Base-by-base conservation (phyloP, 352 stramenopile species). In the Pythium grandisporangium region DNA sequence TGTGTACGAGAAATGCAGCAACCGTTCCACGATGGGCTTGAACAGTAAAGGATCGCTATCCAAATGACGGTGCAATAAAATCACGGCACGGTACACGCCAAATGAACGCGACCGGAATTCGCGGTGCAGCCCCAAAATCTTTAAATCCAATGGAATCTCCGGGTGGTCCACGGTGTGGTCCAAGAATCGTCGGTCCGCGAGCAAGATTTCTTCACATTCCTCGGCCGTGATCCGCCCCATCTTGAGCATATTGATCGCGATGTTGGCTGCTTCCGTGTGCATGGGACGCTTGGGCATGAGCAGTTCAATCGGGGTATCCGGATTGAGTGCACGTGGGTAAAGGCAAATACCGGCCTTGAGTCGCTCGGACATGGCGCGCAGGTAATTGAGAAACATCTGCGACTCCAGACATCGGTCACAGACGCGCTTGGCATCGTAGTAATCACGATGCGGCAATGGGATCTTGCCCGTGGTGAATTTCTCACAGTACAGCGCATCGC, bases 241-340 rank as follows among this genome's bases (percentile, higher is more conserved):
- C 47, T 93, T 90, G 32, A 93, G 66, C 48, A 93, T 63, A 32
- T 93, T 68, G 33, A 92, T 91, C n/a, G 83, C 83, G 50, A 91
- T 91, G 27, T 85, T 84, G 4, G 77, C 80, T 1, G 78, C 80
- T 45, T 83, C 69, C 0, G 80, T 90, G 50, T 93, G 74, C 33
- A 80, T 56, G 36, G 72, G 77, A 5, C 81, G 71, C 53, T 86
- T 84, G n/a, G 75, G 76, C 76, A 89, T 91, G 44, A 95, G 83
- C 39, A 94, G 55, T 45, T 94, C 83, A 46, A 90, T 88, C 11
- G 78, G 78, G 14, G 78, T 85, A 24, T 88, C 72, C 7, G 77
- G 68, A 20, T 93, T 88, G 33, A 95, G 42, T n/a, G 75, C 66
- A 40, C 84, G 81, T 0, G 81, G 78, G 35, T 95, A 93, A 43